Evolutionary conservation across 2,329 filamentous ascomycete genomes (phyloP).

Genomic region (Beauveria varroae): DNA sequence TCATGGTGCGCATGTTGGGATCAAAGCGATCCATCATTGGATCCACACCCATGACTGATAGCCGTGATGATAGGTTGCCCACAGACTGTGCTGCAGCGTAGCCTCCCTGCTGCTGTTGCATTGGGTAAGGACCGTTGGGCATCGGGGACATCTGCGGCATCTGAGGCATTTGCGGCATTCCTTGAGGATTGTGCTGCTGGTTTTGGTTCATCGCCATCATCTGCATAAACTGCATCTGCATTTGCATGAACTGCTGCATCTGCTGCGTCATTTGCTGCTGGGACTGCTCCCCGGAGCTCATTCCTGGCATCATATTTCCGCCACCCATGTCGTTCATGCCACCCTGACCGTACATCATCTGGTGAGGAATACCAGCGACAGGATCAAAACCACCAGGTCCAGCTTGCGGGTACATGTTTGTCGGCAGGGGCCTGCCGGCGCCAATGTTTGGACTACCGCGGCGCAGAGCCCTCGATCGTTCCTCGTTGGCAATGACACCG

Average conservation of each 20-base stretch:
- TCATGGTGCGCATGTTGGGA: slow-evolving; percentile 61
- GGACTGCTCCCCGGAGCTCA: slow-evolving; percentile 60
- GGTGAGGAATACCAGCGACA: slow-evolving; percentile 38
- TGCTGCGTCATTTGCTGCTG: slow-evolving; percentile 76
- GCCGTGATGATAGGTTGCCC: slow-evolving; percentile 35
- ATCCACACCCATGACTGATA: slow-evolving; percentile 39
- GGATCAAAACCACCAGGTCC: slow-evolving; percentile 38
- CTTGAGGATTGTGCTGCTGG: slow-evolving; percentile 17
- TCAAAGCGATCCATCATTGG: slow-evolving; percentile 38
- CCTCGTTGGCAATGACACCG: slow-evolving; percentile 80
- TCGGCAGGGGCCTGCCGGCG: slow-evolving; percentile 30
- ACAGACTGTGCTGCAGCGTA: slow-evolving; percentile 32
- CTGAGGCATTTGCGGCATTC: slow-evolving; percentile 22
- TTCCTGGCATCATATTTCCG: slow-evolving; percentile 22
- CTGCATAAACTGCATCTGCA: slow-evolving; percentile 94
- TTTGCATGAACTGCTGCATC: slow-evolving; percentile 83
- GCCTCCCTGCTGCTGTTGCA: slow-evolving; percentile 19
- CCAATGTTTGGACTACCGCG: slow-evolving; percentile 69
- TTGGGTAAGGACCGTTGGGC: slow-evolving; percentile 21
- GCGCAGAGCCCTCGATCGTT: slow-evolving; percentile 68
- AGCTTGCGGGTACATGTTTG: slow-evolving; percentile 28
- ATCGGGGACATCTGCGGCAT: slow-evolving; percentile 25
- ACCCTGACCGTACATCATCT: slow-evolving; percentile 32
- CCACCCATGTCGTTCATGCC: slow-evolving; percentile 25
- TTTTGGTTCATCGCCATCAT: slow-evolving; percentile 53